These are phyloP conservation scores for Parastagonospora nodorum DNA, from an alignment of 2,329 filamentous ascomycete genomes.

Conservation along the genomic window DNA sequence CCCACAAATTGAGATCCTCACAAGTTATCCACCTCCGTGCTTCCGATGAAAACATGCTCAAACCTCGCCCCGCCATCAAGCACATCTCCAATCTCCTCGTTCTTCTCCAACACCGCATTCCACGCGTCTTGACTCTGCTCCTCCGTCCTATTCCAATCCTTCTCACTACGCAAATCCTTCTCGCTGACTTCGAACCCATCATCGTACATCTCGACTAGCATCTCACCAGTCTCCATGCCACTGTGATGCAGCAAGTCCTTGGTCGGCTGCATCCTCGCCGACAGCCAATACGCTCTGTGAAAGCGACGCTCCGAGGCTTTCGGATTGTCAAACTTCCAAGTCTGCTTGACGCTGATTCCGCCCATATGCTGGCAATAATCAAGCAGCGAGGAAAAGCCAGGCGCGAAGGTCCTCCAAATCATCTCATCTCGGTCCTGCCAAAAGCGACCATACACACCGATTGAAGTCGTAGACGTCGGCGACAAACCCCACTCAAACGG, in stretches of 20 bases:
- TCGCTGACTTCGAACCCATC: slow-evolving; percentile 9
- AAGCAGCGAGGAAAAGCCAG: slow-evolving; percentile 7
- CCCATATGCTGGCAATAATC: neutral
- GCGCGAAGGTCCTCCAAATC: slow-evolving; percentile 30
- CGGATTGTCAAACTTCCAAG: slow-evolving; percentile 18
- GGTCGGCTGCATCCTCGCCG: slow-evolving; percentile 21
- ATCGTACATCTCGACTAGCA: slow-evolving; percentile 2
- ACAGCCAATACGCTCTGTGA: slow-evolving; percentile 37
- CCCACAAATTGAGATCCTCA: too few relatives aligned
- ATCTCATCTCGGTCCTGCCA: slow-evolving; percentile 24
- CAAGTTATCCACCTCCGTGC: neutral
- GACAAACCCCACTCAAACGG: slow-evolving; percentile 14
- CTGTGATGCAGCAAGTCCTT: slow-evolving; percentile 18
- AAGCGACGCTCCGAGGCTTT: slow-evolving; percentile 27
- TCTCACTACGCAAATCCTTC: slow-evolving; percentile 11
- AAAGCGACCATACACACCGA: slow-evolving; percentile 31
- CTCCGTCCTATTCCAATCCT: slow-evolving; percentile 2
- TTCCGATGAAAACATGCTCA: neutral
- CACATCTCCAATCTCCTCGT: neutral
- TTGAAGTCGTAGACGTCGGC: slow-evolving; percentile 16
- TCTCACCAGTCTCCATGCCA: slow-evolving; percentile 7
- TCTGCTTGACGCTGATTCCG: slow-evolving; percentile 8
- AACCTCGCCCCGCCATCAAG: neutral
- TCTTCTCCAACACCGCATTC: slow-evolving; percentile 1
- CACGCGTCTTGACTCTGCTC: slow-evolving; percentile 1